A percentile compares a stretch with the other conserved stretches of the same genome.
Conservation (phyloP, 2,329 filamentous ascomycete genomes). For the Colletotrichum sp. region DNA sequence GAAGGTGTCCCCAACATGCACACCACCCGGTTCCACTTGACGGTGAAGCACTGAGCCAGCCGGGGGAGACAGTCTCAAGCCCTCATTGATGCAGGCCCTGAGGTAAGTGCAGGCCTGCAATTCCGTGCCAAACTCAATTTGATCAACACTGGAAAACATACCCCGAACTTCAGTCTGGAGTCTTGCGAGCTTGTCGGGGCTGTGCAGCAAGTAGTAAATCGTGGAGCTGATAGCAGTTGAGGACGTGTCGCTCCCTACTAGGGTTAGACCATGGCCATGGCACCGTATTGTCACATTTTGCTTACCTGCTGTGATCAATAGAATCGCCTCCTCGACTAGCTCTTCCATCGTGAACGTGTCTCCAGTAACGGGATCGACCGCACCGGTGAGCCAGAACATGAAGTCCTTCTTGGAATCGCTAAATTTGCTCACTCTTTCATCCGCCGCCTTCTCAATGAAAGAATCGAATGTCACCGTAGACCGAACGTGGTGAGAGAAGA, state of each 20-base stretch:
- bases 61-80: neutral
- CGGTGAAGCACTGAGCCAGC: neutral
- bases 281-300: neutral
- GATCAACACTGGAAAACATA: neutral
- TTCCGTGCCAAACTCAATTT: neutral
- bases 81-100: slow-evolving; percentile 2
- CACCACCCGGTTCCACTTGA: neutral
- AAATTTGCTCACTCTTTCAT: neutral
- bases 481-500: neutral
- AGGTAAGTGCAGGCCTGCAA: slow-evolving; percentile 2
- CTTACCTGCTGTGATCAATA: slow-evolving; percentile 2
- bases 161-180: neutral
- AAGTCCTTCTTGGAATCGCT: neutral
- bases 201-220: neutral
- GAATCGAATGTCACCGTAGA: neutral
- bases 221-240: slow-evolving; percentile 1
- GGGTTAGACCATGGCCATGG: rapidly evolving
- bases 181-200: neutral
- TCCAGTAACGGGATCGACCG: neutral
- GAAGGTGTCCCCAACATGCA: neutral
- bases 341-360: slow-evolving; percentile 3
- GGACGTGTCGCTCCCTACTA: neutral
- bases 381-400: slow-evolving; percentile 6
- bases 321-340: slow-evolving; percentile 4
- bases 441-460: neutral